Conservation (phyloP, 345 rosid species). For the Sonneratia caseolaris region DNA sequence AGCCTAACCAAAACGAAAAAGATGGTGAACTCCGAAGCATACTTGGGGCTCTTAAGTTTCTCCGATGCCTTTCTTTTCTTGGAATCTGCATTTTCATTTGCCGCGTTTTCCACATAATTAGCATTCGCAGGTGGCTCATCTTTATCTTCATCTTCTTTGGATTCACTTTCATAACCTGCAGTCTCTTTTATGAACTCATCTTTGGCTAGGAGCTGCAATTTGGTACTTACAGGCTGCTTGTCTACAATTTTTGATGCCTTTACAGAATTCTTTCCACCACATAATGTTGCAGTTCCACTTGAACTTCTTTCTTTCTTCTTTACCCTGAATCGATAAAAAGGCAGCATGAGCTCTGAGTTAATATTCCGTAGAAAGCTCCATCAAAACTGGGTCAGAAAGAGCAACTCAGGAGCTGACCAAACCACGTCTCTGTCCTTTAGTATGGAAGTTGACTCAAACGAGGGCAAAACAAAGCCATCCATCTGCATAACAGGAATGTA, state of each 20-base stretch:
- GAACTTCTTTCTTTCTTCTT: conserved; percentile 33
- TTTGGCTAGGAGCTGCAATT: conserved; percentile 44
- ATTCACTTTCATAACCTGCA: conserved; percentile 51
- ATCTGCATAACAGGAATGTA: conserved; percentile 39
- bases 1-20: background rate
- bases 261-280: conserved; percentile 21
- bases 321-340: conserved; percentile 32
- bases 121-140: conserved; percentile 13
- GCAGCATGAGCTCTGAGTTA: background rate
- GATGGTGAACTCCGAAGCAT: conserved; percentile 14
- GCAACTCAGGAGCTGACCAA: conserved; percentile 33
- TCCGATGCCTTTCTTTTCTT: conserved; percentile 68
- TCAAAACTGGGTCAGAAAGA: background rate
- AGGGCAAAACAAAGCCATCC: conserved; percentile 85
- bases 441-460: conserved; percentile 67
- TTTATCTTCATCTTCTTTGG: conserved; percentile 16
- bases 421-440: conserved; percentile 73
- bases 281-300: conserved; percentile 20
- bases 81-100: conserved; percentile 24
- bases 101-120: conserved; percentile 19
- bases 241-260: conserved; percentile 27
- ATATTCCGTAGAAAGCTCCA: background rate
- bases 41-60: conserved; percentile 54
- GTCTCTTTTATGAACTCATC: conserved; percentile 61
- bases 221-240: conserved; percentile 23